Base-by-base conservation (phyloP, 495 filamentous ascomycete genomes). In the Hyaloscypha hepaticicola region DNA sequence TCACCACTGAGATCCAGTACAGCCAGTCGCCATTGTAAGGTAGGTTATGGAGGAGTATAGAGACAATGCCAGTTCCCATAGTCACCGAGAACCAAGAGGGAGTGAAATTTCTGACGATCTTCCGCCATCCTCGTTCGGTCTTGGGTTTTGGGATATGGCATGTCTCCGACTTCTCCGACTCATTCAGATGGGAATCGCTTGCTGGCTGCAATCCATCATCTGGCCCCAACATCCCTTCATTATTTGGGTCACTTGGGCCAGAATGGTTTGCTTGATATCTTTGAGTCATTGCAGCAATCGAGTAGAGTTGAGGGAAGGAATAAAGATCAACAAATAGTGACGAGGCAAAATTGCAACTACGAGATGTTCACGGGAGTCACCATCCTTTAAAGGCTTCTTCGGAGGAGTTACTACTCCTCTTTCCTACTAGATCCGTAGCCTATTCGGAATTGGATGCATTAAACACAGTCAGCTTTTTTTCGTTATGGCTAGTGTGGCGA, bases 41-140 rank as follows among this genome's bases (percentile, higher is more conserved):
- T 3, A 88, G 75, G 11, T 78, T 78, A 66, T 86, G 78, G 3
- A 88, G 76, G 9, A 88, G 75, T 29, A 87, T 81, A 5, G 85
- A 85, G 3, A 85, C 82, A 27, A 89, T 85, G 5, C 86, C 87
- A 0, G 87, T 90, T 31, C 87, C 84, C 86, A 90, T 89, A 19
- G 72, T 88, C 38, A 86, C 77, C 5, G 76, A 64, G 68, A 82
- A 84, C 82, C 80, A 82, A 77, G 78, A 80, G 26, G 79, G 79
- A 55, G 77, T 80, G 62, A 81, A 81, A 66, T 81, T 79, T 24
- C 79, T 72, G 31, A 81, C 74, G 8, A 82, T 61, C 45, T 73
- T 76, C 58, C 77, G 64, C 77, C 79, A 83, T 48, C 80, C 79
- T 31, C 51, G 41, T 22, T 63, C 53, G 16, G 21, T 50, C 49